Base-by-base conservation (phyloP, 2,329 filamentous ascomycete species). In the Myriosclerotinia scirpicola region DNA sequence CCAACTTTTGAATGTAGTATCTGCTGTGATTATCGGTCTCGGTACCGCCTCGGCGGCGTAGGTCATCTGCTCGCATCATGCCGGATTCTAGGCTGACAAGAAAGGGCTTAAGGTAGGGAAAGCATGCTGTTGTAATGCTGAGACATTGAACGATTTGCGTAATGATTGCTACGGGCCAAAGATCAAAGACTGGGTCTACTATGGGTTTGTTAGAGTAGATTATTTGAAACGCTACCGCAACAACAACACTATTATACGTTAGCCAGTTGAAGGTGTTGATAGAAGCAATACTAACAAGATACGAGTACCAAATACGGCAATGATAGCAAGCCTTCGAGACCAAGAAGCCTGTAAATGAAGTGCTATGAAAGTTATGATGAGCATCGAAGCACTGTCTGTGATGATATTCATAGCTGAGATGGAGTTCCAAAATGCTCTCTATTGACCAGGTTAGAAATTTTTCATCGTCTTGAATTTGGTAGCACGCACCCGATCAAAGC, bases 271-370 rank as follows among this genome's bases (percentile, higher is more conserved):
- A 7, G 17, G 2, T 3, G 9, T 9, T 46, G 17, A 17, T 30
- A 40, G 0, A 44, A 8, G 20, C 26, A 12, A 7, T 54, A 20
- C 65, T 55, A 6, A 67, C 66, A 44, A 65, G 38, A 67, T 38
- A 20, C 66, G 66, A 42, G 54, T 67, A 20, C 66, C 66, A 53
- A 67, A 67, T 11, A 66, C 50, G 1, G 17, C n/a, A 30, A 67
- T 60, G 14, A 67, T 36, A 1, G 42, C 38, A 48, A 55, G 20
- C 17, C 48, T 67, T 14, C 52, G 55, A 30, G 12, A 48, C 50
- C 46, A 66, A 2, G 50, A 26, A 26, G 42, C 54, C 11, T 62
- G 62, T 34, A 67, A 46, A n/a, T 59, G 54, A 20, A 65, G 26
- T 30, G 62, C 56, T 54, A 67, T 65, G 20, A 54, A 40, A 7